A percentile compares a stretch with the other conserved stretches of the same genome.
phyloP scores from a whole-genome alignment of 192 early-diverging fungal genomes.

The Oehlia diaphana region DNA sequence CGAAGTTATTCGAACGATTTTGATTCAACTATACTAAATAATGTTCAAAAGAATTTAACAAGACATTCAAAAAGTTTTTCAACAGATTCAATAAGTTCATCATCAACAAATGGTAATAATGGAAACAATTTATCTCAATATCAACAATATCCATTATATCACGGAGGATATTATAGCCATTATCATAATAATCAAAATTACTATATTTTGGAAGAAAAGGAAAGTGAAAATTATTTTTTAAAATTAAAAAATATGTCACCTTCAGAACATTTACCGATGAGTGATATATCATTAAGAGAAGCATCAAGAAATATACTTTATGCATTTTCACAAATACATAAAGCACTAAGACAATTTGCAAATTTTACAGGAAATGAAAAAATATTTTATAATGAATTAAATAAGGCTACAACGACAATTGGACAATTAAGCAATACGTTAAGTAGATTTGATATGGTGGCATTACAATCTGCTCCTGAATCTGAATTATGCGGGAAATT shows the following conservation, averaged over 20 bases:
- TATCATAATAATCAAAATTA: not conserved
- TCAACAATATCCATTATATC: not conserved
- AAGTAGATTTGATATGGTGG: conserved; percentile 39
- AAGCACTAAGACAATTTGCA: conserved; percentile 42
- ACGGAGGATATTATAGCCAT: not conserved
- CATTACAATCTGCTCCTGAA: conserved; percentile 35
- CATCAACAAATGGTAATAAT: conserved; percentile 25
- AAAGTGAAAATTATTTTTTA: conserved; percentile 43
- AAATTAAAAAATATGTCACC: conserved; percentile 33
- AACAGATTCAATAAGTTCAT: conserved; percentile 41
- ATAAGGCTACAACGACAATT: conserved; percentile 37
- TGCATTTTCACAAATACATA: conserved; percentile 46
- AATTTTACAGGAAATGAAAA: conserved; percentile 42
- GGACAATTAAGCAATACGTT: conserved; percentile 39
- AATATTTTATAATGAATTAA: conserved; percentile 36
- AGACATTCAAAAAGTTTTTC: conserved; percentile 45
- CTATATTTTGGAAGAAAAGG: conserved; percentile 36
- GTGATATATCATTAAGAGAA: conserved; percentile 42
- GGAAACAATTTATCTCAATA: not conserved
- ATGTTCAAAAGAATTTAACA: conserved; percentile 17
- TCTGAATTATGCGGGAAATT: conserved; percentile 34
- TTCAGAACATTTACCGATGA: conserved; percentile 29
- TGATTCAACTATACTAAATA: not conserved
- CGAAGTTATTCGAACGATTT: conserved; percentile 24
- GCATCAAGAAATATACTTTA: conserved; percentile 45